Percentiles rank a stretch among this genome's conserved stretches.
These are phyloP conservation scores for Glaciozyma antarctica DNA, from an alignment of 768 basidiomycete species.

Conservation along the genomic window DNA sequence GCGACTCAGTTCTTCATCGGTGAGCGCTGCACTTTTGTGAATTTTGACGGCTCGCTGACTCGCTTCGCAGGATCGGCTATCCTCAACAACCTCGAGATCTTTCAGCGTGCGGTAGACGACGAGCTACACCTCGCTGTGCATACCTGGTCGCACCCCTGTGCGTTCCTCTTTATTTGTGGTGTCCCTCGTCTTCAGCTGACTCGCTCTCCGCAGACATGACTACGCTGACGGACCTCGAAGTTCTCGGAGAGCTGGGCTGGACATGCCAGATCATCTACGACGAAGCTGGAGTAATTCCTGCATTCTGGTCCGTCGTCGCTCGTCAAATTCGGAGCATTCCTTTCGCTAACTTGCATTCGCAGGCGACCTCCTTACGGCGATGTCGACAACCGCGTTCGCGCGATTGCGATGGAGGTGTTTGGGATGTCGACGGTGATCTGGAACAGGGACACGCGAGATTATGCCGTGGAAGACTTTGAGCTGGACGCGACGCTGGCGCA, in stretches of 20 bases:
- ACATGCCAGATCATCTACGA: slow-evolving; percentile 68
- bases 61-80: slow-evolving; percentile 2
- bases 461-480: neutral
- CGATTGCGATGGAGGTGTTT: slow-evolving; percentile 78
- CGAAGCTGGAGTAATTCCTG: slow-evolving; percentile 61
- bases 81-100: slow-evolving; percentile 49
- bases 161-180: slow-evolving; percentile 35
- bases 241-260: slow-evolving; percentile 73
- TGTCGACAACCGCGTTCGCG: slow-evolving; percentile 66
- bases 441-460: slow-evolving; percentile 56
- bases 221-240: slow-evolving; percentile 55
- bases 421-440: slow-evolving; percentile 66
- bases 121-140: slow-evolving; percentile 37
- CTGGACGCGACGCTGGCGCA: neutral
- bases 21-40: neutral
- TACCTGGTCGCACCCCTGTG: slow-evolving; percentile 39
- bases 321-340: too few relatives aligned
- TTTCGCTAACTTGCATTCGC: too few relatives aligned
- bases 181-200: neutral
- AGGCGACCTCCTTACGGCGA: slow-evolving; percentile 62
- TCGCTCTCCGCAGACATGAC: slow-evolving; percentile 48
- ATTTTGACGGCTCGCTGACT: neutral
- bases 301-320: slow-evolving; percentile 50
- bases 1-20: neutral
- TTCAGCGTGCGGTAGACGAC: slow-evolving; percentile 50